Base-by-base conservation (phyloP, 2,329 filamentous ascomycete genomes). In the Trichoderma oligosporum region DNA sequence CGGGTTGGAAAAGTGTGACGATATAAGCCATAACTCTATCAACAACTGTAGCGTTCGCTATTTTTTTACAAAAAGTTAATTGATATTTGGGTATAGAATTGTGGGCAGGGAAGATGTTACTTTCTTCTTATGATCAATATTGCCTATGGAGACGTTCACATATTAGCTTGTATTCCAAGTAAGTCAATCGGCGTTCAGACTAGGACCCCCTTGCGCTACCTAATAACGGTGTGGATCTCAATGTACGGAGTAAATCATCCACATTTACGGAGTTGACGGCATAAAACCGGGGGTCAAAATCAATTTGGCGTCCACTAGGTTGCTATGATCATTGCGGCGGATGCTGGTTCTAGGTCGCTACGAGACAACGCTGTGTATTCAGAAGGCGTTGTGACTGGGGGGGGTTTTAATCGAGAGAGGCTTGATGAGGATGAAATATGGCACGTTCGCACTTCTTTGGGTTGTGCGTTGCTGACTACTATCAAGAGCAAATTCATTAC, bases 61-160 rank as follows among this genome's bases (percentile, higher is more conserved):
- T n/a, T n/a, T n/a, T n/a, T n/a, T n/a, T n/a, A n/a, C n/a, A n/a
- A n/a, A n/a, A n/a, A n/a, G n/a, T n/a, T n/a, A n/a, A n/a, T n/a
- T n/a, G n/a, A n/a, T n/a, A n/a, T n/a, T n/a, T n/a, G n/a, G n/a
- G n/a, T n/a, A n/a, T n/a, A n/a, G n/a, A n/a, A n/a, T n/a, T n/a
- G n/a, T n/a, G n/a, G n/a, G n/a, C n/a, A n/a, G n/a, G n/a, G n/a
- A n/a, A n/a, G n/a, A n/a, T n/a, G n/a, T n/a, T n/a, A 36, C 39
- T 44, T 45, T 44, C 49, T 35, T 44, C 45, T 54, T 36, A 44
- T n/a, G n/a, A n/a, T n/a, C n/a, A n/a, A n/a, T n/a, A n/a, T n/a
- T n/a, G n/a, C n/a, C n/a, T n/a, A n/a, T 54, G 39, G 49, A 36
- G 46, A 27, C 46, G 12, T 29, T 29, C 20, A 27, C 49, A 20